Evolutionary conservation across 768 basidiomycete genomes (phyloP), one percentile per base, ranked within the genome.

Genomic region (Auricularia sp.): DNA sequence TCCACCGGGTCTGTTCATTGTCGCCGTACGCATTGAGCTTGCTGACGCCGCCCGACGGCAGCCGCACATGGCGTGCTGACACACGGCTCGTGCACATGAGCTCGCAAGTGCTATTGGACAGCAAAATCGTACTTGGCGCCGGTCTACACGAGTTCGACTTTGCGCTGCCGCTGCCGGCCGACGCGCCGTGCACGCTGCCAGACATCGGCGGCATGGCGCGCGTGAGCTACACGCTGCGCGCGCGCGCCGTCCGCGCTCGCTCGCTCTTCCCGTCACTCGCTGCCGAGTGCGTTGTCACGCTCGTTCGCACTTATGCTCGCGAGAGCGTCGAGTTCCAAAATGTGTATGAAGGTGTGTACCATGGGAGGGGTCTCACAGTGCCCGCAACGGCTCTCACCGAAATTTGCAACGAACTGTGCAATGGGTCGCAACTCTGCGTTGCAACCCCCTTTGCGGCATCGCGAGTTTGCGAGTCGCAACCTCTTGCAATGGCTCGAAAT

Each of bases 131-230:
- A 0, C 86, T 98, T 72, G 96, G 97, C 76, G 92, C 94, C n/a
- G 96, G 96, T 12, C 85, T 85, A 42, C 96, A 98, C 72, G 77
- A 86, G 34, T 98, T 97, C 75, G 95, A 94, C 29, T 98, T 98
- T 77, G 86, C 87, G 68, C 83, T 97, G 64, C 84, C 87, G 66
- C 79, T 98, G 34, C 90, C 91, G 23, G 92, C 91, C 44, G 84
- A 87, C 5, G 79, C 96, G 2, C 96, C 96, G 0, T 91, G 77
- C 44, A 88, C 88, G 3, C 75, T 59, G 7, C 56, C 56, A 4
- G 56, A 59, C 23, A 35, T 35, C 8, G 56, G 56, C 8, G 56
- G 56, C 23, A 59, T 59, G 56, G 88, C 88, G 1, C 80, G 84
- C 34, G 81, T 98, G 64, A 74, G 78, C 16, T 98, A 98, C 81